phyloP scores from a whole-genome alignment of 1,139 yeast genomes.

The Dujonia santamariae region DNA sequence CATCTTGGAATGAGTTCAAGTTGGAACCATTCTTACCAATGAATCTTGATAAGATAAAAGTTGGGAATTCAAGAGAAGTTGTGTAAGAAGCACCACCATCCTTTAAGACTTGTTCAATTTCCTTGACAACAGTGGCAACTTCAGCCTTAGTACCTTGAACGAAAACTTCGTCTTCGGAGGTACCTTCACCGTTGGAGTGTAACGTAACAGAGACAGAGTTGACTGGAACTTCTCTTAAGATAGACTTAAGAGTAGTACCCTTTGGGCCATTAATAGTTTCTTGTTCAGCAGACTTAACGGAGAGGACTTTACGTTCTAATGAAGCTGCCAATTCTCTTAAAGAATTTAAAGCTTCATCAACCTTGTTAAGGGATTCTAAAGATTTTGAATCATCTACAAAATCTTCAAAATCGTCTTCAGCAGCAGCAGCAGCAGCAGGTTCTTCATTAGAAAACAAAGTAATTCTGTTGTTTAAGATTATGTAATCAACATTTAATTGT shows the following conservation, averaged over 20 bases:
- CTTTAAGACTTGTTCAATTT: constrained; percentile 51
- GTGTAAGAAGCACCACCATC: constrained; percentile 62
- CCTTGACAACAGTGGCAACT: constrained; percentile 51
- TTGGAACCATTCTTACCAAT: constrained; percentile 89
- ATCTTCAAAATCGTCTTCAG: constrained; percentile 35
- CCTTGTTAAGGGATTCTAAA: constrained; percentile 41
- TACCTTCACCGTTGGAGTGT: constrained; percentile 37
- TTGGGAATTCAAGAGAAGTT: constrained; percentile 57
- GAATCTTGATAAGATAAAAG: constrained; percentile 66
- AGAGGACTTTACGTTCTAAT: constrained; percentile 50
- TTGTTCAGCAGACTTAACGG: constrained; percentile 55
- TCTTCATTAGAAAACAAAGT: constrained; percentile 33
- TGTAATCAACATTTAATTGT: constrained; percentile 49
- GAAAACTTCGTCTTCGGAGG: constrained; percentile 51
- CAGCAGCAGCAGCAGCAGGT: constrained; percentile 17
- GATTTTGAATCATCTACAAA: constrained; percentile 22
- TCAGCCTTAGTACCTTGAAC: constrained; percentile 62
- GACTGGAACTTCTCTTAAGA: constrained; percentile 38
- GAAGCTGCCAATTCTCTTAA: constrained; percentile 60
- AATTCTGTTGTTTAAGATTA: constrained; percentile 44
- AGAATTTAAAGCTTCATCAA: constrained; percentile 48
- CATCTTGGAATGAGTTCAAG: constrained; percentile 67
- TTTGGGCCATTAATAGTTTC: constrained; percentile 55
- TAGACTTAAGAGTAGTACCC: constrained; percentile 52
- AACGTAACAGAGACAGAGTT: constrained; percentile 41